Evolutionary conservation across 345 rosid species (phyloP), one percentile per base, ranked within the genome.

Genomic region (Conringia planisiliqua): DNA sequence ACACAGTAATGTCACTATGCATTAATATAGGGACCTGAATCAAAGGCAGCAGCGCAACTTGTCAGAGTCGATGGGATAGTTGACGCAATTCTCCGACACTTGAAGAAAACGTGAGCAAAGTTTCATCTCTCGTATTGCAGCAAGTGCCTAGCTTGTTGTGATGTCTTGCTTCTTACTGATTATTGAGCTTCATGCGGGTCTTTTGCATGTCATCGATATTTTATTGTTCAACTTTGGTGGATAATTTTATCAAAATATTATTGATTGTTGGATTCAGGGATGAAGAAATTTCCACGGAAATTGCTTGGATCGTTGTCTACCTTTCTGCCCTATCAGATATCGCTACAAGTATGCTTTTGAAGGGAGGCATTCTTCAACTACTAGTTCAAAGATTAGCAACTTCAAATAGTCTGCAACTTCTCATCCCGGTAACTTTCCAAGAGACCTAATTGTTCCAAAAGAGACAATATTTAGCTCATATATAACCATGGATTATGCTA

Each of bases 231-330:
- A 10, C 7, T 9, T 22, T 66, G 17, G 4, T 58, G 35, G 24
- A 72, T 39, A 17, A 6, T 35, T 66, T 71, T 39, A 43, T 66
- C 7, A 52, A 60, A 10, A 5, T 61, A 10, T 42, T 3, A 4
- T 52, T 18, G 57, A 73, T 67, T 78, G 57, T 40, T 68, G 35
- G 72, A n/a, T 81, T 72, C 82, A 95, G 99, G 82, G 92, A 92
- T 78, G 98, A 89, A 76, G 98, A 89, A 69, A 77, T 90, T 81
- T 87, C 98, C 48, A 92, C 92, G 27, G 97, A 95, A 82, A 93
- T 95, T 75, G 96, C 96, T 71, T 90, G 99, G 98, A 87, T 90
- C 13, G 89, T 90, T 78, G 99, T 89, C 55, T 95, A 90, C 86
- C 98, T 95, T 50, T 95, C 99, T 24, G 98, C 99, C 40, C 98